Conservation (phyloP, 164 flowering plant species). For the Umbilicus rupestris region DNA sequence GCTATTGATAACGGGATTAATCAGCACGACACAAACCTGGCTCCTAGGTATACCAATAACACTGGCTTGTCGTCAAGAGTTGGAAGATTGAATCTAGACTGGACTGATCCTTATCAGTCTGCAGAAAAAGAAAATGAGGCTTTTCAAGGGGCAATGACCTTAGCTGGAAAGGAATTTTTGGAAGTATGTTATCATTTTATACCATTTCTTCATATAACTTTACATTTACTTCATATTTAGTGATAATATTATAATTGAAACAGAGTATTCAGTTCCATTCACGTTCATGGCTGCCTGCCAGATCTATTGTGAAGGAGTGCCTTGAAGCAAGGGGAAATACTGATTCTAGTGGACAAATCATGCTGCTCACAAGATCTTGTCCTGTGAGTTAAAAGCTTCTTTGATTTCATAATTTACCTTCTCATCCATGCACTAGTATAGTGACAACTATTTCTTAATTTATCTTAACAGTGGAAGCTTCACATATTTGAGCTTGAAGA, state of each 20-base stretch:
- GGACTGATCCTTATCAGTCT: conserved; percentile 90
- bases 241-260: conserved; percentile 6
- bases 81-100: conserved; percentile 69
- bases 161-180: conserved; percentile 77
- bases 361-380: conserved; percentile 55
- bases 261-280: conserved; percentile 58
- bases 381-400: conserved; percentile 53
- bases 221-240: background rate
- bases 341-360: conserved; percentile 86
- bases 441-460: background rate
- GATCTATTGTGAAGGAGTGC: conserved; percentile 65
- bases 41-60: conserved; percentile 72
- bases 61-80: conserved; percentile 81
- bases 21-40: conserved; percentile 67
- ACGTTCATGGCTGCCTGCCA: conserved; percentile 87
- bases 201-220: background rate
- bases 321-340: conserved; percentile 46
- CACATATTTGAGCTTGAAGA: conserved; percentile 83
- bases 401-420: background rate
- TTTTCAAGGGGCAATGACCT: conserved; percentile 62
- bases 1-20: conserved; percentile 89
- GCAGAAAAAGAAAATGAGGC: conserved; percentile 79
- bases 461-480: conserved; percentile 66
- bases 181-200: conserved; percentile 33
- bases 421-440: background rate